Percentiles rank a stretch among this genome's conserved stretches.
Evolutionary conservation across 192 early-diverging fungal genomes (phyloP).

Genomic region (Chytriomyces sp.): DNA sequence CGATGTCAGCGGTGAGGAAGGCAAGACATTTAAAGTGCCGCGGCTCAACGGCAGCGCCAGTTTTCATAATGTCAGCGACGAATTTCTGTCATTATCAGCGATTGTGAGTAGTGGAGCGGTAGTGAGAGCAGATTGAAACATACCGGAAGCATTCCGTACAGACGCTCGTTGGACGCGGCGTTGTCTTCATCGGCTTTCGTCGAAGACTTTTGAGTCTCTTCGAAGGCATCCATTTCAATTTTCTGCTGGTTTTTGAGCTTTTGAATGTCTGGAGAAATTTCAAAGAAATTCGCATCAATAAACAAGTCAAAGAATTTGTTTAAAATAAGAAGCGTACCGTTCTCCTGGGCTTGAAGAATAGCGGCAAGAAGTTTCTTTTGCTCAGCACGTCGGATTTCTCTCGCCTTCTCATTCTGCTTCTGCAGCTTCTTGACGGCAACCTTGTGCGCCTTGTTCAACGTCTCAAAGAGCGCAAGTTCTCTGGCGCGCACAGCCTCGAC

Average conservation of each 20-base stretch:
- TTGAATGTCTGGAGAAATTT: slow-evolving; percentile 26
- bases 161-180: slow-evolving; percentile 41
- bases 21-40: slow-evolving; percentile 40
- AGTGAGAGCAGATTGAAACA: neutral
- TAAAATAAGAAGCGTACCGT: slow-evolving; percentile 10
- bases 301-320: neutral
- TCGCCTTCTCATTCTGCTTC: neutral
- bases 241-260: slow-evolving; percentile 47
- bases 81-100: too few species aligned
- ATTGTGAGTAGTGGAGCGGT: too few species aligned
- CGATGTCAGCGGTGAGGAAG: slow-evolving; percentile 42
- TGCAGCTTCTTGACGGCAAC: neutral
- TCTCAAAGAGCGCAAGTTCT: slow-evolving; percentile 25
- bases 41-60: slow-evolving; percentile 26
- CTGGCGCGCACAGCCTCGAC: slow-evolving; percentile 12
- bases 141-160: slow-evolving; percentile 50
- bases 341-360: slow-evolving; percentile 11
- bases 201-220: slow-evolving; percentile 38
- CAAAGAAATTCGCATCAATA: neutral
- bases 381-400: neutral
- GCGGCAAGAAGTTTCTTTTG: slow-evolving; percentile 18
- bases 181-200: slow-evolving; percentile 49
- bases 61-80: neutral
- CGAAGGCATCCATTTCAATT: slow-evolving; percentile 43
- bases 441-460: slow-evolving; percentile 12